Conservation (phyloP, 345 rosid genomes). For the Moringa oleifera region DNA sequence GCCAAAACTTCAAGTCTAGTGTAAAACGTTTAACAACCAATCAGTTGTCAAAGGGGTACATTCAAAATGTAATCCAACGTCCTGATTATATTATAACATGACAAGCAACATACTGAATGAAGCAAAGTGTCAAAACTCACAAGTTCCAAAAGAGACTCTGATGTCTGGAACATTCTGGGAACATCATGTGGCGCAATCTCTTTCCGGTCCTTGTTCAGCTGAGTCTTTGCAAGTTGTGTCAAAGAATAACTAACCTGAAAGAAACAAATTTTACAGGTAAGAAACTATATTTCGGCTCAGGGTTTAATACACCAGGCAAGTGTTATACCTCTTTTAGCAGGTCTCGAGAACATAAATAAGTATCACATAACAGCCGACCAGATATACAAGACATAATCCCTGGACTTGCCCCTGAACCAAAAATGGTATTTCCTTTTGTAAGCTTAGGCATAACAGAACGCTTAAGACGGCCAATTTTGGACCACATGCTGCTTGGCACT, state of each 20-base stretch:
- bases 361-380: slow-evolving; percentile 94
- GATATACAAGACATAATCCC: slow-evolving; percentile 95
- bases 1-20: not conserved
- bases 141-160: slow-evolving; percentile 72
- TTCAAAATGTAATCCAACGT: not conserved
- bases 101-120: too few relatives aligned
- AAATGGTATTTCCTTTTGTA: slow-evolving; percentile 59
- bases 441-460: slow-evolving; percentile 93
- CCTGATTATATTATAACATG: not conserved
- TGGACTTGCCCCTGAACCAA: slow-evolving; percentile 90
- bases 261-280: slow-evolving; percentile 21
- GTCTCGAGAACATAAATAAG: slow-evolving; percentile 84
- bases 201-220: slow-evolving; percentile 78
- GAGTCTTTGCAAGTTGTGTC: slow-evolving; percentile 89
- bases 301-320: slow-evolving; percentile 14
- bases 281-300: slow-evolving; percentile 18
- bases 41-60: not conserved
- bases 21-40: not conserved
- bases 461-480: slow-evolving; percentile 95
- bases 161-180: slow-evolving; percentile 76
- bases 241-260: slow-evolving; percentile 94
- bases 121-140: slow-evolving; percentile 42
- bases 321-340: slow-evolving; percentile 72
- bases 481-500: slow-evolving; percentile 92
- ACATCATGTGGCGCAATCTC: slow-evolving; percentile 78